A percentile compares a stretch with the other conserved stretches of the same genome.
Conservation (phyloP, 176 grass and related monocot genomes). For the Triticum aestivum region DNA sequence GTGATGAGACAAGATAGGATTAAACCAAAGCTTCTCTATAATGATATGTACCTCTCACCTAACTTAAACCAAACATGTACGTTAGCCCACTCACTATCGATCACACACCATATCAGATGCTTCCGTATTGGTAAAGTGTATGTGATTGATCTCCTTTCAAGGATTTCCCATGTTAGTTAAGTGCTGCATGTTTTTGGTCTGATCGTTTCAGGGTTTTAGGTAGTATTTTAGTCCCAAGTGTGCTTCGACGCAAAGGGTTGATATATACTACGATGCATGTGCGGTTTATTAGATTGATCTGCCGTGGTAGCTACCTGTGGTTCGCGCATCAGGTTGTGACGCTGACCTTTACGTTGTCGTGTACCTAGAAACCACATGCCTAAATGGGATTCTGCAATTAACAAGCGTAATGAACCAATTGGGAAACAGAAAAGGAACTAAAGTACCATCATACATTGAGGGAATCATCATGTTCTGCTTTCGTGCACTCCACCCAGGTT, state of each 20-base stretch:
- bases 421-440: not conserved
- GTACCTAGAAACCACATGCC: conserved; percentile 42
- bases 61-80: not conserved
- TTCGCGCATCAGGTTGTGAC: conserved; percentile 19
- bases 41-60: not conserved
- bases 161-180: conserved; percentile 26
- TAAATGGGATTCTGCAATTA: conserved; percentile 9
- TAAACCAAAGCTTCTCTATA: not conserved
- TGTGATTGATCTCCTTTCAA: conserved; percentile 5
- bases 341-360: conserved; percentile 40
- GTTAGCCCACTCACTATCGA: not conserved
- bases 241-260: conserved; percentile 1
- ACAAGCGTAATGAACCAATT: conserved; percentile 8
- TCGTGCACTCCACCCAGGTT: conserved; percentile 7
- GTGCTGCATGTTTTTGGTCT: conserved; percentile 18
- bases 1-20: not conserved
- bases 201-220: not conserved
- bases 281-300: conserved; percentile 28
- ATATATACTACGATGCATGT: conserved; percentile 21
- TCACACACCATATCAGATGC: not conserved
- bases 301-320: conserved; percentile 20
- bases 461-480: conserved; percentile 25
- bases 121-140: conserved; percentile 17
- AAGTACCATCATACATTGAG: not conserved
- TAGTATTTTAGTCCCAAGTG: conserved; percentile 35